Percentiles rank a stretch among this genome's conserved stretches.
Evolutionary conservation across 768 basidiomycete genomes (phyloP).

Genomic region (Agrocybe praecox): DNA sequence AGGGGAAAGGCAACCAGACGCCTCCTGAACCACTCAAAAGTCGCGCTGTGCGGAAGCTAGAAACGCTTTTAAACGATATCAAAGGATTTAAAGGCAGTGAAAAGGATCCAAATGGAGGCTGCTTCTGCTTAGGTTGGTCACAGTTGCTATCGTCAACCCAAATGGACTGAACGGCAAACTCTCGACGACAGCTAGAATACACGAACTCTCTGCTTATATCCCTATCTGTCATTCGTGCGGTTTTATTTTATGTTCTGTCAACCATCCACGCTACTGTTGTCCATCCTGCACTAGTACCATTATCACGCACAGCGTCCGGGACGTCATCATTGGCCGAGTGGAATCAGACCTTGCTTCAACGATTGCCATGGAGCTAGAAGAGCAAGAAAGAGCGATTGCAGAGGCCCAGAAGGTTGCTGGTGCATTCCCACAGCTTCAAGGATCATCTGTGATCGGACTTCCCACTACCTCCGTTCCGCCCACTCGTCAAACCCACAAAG

Average conservation of each 20-base stretch:
- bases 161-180: background rate
- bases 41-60: conserved; percentile 47
- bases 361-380: conserved; percentile 49
- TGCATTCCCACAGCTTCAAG: conserved; percentile 60
- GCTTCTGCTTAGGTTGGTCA: conserved; percentile 66
- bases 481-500: conserved; percentile 49
- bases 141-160: background rate
- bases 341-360: conserved; percentile 45
- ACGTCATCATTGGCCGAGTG: conserved; percentile 42
- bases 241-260: conserved; percentile 61
- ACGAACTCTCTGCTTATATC: conserved; percentile 57
- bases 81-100: conserved; percentile 30
- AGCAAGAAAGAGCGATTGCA: conserved; percentile 44
- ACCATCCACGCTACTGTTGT: conserved; percentile 55
- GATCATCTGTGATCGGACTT: conserved; percentile 6
- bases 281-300: conserved; percentile 52
- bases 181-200: conserved; percentile 48
- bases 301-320: conserved; percentile 32
- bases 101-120: conserved; percentile 64
- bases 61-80: conserved; percentile 46
- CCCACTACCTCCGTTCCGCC: conserved; percentile 23
- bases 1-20: conserved; percentile 37
- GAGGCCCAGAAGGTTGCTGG: conserved; percentile 55
- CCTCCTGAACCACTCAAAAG: conserved; percentile 45
- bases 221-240: conserved; percentile 61